Percentiles rank a stretch among this genome's conserved stretches.
phyloP scores from a whole-genome alignment of 2,329 filamentous ascomycete genomes.

The Lasiodiplodia gonubiensis region DNA sequence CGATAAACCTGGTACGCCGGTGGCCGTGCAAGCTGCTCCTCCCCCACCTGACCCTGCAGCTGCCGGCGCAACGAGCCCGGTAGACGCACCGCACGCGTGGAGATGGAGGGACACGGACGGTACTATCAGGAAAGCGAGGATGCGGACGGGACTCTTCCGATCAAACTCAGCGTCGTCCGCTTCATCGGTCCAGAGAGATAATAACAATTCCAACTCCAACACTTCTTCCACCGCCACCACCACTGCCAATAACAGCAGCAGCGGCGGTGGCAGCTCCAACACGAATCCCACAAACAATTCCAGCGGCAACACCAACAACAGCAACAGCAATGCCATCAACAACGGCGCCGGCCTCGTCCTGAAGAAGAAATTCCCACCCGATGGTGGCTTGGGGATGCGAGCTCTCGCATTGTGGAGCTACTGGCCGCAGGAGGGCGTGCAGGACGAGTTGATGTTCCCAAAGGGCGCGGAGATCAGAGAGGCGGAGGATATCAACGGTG shows the following conservation, averaged over 20 bases:
- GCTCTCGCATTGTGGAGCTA: constrained; percentile 76
- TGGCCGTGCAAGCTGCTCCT: constrained; percentile 20
- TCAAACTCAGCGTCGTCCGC: constrained; percentile 8
- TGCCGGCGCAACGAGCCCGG: neutral
- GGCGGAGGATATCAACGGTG: constrained; percentile 84
- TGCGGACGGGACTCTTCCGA: constrained; percentile 3
- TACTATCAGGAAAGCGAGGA: constrained; percentile 35
- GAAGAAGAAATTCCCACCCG: constrained; percentile 66
- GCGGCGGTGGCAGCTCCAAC: neutral
- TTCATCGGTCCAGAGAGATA: neutral
- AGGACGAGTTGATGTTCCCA: constrained; percentile 84
- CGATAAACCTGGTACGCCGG: neutral
- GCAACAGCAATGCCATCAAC: neutral
- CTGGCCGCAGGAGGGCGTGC: constrained; percentile 68
- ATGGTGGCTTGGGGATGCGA: constrained; percentile 72
- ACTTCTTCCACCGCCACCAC: neutral
- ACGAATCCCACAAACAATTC: neutral
- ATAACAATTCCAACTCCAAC: neutral
- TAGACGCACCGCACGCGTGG: constrained; percentile 33
- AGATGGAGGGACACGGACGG: constrained; percentile 45
- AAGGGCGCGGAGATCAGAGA: constrained; percentile 82
- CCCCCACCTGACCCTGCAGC: constrained; percentile 30
- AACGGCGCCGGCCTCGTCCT: constrained; percentile 7
- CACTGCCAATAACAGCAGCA: neutral
- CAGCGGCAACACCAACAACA: neutral